Base-by-base conservation (phyloP, 805 yeast genomes). In the Ascoidea tarda region DNA sequence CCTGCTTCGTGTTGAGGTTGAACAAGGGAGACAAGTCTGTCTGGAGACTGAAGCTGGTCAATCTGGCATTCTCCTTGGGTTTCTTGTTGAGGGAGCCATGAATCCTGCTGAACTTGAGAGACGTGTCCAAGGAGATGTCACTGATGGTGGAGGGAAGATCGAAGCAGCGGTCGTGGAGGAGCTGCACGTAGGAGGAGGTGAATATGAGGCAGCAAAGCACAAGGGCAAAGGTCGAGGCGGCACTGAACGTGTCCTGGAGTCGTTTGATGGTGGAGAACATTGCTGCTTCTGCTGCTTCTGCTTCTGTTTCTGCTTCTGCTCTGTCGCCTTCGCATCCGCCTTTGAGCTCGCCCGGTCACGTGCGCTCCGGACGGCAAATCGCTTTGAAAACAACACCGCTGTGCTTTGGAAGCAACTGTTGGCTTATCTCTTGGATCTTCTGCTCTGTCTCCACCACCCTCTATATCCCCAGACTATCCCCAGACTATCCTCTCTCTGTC, bases 1-100 rank as follows among this genome's bases (percentile, higher is more conserved):
- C 81, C 67, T 91, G 98, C 64, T 91, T 91, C 10, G 99, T 93
- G 68, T 91, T 93, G 96, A 97, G 91, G 66, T 85, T 89, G 76
- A 90, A 90, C 51, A 93, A 73, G 1, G 87, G 82, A 1, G 86
- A 64, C 56, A 91, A 72, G 66, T 91, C 96, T 1, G 78, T 72
- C 5, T 78, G 79, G 49, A 93, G 69, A 63, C 87, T 95, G 61
- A 93, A 89, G 10, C 69, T 68, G 14, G 8, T 38, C 46, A 89
- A 65, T 59, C 75, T 78, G 53, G 84, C 73, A 63, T 87, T 87
- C 62, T 90, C 96, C 68, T 84, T 89, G 50, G 86, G 82, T 58
- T 73, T 76, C 50, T 82, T 79, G 54, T 74, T 74, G 6, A 67
- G 66, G 3, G 90, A 81, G 1, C 96, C 96, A 62, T 75, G 83